Percentiles rank a stretch among this genome's conserved stretches.
Evolutionary conservation across 75 land plant genomes (phyloP).

Genomic region (Pinus tabuliformis): DNA sequence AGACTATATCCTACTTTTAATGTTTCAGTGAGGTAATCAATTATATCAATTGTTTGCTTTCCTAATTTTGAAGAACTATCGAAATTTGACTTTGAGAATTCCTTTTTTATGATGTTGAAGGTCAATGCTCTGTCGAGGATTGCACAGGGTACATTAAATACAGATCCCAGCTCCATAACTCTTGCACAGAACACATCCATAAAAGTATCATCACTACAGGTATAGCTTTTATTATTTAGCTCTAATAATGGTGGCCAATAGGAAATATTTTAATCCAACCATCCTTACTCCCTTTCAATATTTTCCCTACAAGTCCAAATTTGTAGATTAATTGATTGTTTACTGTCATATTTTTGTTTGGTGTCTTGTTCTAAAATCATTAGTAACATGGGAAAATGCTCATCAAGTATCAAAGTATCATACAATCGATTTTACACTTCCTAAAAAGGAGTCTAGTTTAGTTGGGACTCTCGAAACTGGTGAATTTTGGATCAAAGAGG

Average conservation of each 20-base stretch:
- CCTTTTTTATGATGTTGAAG: conserved; percentile 26
- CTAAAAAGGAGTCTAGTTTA: conserved; percentile 22
- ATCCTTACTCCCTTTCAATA: background rate
- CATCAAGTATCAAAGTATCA: conserved; percentile 31
- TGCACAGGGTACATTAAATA: conserved; percentile 75
- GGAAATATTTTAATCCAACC: background rate
- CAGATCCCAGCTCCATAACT: conserved; percentile 67
- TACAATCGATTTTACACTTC: conserved; percentile 1
- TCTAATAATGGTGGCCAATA: background rate
- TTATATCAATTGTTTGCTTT: background rate
- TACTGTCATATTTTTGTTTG: conserved; percentile 12
- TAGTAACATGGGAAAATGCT: conserved; percentile 68
- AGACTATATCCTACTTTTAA: background rate
- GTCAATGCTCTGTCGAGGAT: conserved; percentile 81
- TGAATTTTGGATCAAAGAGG: conserved; percentile 33
- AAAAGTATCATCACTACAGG: conserved; percentile 88
- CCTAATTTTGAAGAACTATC: background rate
- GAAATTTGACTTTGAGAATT: background rate
- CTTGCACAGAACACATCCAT: conserved; percentile 56
- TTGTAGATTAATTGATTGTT: background rate
- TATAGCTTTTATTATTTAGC: conserved; percentile 14
- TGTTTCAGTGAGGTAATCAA: background rate
- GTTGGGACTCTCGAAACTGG: conserved; percentile 6
- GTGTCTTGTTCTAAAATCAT: conserved; percentile 72
- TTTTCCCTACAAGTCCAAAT: background rate